These are phyloP conservation scores for Quercus glauca DNA, from an alignment of 306 rosid genomes.

Conservation along the genomic window DNA sequence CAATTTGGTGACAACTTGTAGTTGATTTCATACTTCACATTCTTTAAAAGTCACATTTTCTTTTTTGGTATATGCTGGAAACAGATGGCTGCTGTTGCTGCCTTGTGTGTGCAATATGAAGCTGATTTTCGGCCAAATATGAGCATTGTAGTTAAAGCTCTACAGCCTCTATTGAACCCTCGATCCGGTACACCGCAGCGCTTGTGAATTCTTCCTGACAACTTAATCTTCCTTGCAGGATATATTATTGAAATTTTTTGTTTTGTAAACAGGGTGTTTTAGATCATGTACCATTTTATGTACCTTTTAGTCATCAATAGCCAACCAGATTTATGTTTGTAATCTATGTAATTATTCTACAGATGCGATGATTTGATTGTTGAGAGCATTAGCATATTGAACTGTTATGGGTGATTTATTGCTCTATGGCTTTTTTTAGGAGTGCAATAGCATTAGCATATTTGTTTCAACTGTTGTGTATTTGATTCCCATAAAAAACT, in stretches of 20 bases:
- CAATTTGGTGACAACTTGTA: neutral
- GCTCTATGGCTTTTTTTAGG: neutral
- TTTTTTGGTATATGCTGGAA: neutral
- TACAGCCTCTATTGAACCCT: conserved; percentile 59
- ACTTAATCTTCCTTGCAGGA: conserved; percentile 16
- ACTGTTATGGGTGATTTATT: neutral
- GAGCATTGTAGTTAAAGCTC: conserved; percentile 75
- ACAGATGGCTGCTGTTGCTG: conserved; percentile 84
- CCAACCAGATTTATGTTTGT: neutral
- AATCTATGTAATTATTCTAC: conserved; percentile 11
- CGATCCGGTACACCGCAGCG: conserved; percentile 31
- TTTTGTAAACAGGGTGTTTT: conserved; percentile 4
- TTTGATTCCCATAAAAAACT: neutral
- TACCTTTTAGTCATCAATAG: neutral
- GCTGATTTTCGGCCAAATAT: conserved; percentile 74
- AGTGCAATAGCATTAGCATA: neutral
- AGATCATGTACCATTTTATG: neutral
- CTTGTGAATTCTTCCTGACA: conserved; percentile 31
- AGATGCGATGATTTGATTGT: neutral
- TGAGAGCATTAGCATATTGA: neutral
- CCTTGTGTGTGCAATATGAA: conserved; percentile 79
- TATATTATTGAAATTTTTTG: conserved; percentile 3
- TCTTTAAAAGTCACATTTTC: neutral
- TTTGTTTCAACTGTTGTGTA: neutral
- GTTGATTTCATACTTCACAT: neutral